A percentile compares a stretch with the other conserved stretches of the same genome.
Conservation (phyloP, 306 rosid species). For the barrel medic (Medicago truncatula) region DNA sequence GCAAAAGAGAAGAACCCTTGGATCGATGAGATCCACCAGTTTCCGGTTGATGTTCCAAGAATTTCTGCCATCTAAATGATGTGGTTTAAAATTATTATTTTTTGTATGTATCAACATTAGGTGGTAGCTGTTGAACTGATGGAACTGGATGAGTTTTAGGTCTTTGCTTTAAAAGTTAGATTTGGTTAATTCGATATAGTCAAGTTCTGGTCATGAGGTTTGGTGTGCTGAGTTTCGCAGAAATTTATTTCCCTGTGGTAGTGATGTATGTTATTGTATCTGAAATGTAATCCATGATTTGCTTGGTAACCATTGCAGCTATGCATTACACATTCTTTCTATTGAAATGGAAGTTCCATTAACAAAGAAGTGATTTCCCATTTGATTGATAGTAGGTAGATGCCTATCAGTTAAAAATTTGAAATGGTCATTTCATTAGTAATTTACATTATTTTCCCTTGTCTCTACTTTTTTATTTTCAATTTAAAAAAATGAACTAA, state of each 20-base stretch:
- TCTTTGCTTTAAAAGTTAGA: constrained; percentile 8
- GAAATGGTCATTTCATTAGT: not conserved
- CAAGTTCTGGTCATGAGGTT: constrained; percentile 15
- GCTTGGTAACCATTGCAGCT: not conserved
- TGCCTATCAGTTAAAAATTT: not conserved
- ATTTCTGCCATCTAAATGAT: constrained; percentile 51
- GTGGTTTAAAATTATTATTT: not conserved
- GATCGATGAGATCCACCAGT: constrained; percentile 69
- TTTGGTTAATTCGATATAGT: constrained; percentile 29
- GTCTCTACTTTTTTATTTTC: not conserved
- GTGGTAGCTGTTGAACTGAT: constrained; percentile 20
- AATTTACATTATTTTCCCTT: not conserved
- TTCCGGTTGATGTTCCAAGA: constrained; percentile 80
- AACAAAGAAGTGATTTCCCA: not conserved
- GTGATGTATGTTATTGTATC: not conserved
- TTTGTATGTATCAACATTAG: constrained; percentile 25
- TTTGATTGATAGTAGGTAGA: not conserved
- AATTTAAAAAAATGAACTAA: not conserved
- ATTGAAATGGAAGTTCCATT: constrained; percentile 6
- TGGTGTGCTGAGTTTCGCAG: not conserved
- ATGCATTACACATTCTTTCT: constrained; percentile 34
- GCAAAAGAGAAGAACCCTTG: constrained; percentile 81
- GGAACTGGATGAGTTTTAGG: not conserved
- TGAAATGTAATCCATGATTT: constrained; percentile 31
- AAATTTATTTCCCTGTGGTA: constrained; percentile 7